Base-by-base conservation (phyloP, 495 filamentous ascomycete species). In the Acidomyces sp. region DNA sequence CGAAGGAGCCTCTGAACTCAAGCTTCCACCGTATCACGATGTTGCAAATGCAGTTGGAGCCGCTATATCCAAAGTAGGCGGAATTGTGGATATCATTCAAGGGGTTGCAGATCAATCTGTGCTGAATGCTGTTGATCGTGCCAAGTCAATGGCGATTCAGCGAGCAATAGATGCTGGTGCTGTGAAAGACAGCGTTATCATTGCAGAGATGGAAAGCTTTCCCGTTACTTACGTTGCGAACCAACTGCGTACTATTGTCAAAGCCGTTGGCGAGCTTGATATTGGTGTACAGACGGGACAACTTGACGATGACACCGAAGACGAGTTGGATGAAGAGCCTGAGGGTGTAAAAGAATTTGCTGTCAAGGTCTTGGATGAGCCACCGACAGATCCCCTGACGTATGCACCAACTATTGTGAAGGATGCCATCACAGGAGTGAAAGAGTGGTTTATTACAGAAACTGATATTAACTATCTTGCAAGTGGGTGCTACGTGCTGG, bases 401-500 rank as follows among this genome's bases (percentile, higher is more conserved):
- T 78, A 77, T 48, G 61, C 46, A 22, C 74, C 74, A 0, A 55
- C 50, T 6, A 65, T 76, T 12, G 54, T 52, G 37, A 58, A 67
- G 15, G 66, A 68, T 25, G 1, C 10, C 4, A 29, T 25, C n/a
- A 43, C 46, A 12, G 19, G 34, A 10, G 15, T 32, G 3, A 20
- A 33, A 22, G 54, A 69, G 28, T 76, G 72, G 74, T 61, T 69
- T 56, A 41, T 77, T 40, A 60, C 59, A 26, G 61, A 71, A 31
- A 69, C 66, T 0, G 75, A 80, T 53, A 60, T 78, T 4, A 28
- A 53, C 10, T 80, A 69, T 59, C 70, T 80, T 16, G 59, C 68
- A 1, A 66, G 63, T 17, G 75, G 75, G 1, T 72, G 71, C 48
- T 72, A 74, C 43, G 68, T 80, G 39, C 67, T 80, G 11, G 75